phyloP scores from a whole-genome alignment of 805 yeast genomes.

The Priceomyces melissophilus region DNA sequence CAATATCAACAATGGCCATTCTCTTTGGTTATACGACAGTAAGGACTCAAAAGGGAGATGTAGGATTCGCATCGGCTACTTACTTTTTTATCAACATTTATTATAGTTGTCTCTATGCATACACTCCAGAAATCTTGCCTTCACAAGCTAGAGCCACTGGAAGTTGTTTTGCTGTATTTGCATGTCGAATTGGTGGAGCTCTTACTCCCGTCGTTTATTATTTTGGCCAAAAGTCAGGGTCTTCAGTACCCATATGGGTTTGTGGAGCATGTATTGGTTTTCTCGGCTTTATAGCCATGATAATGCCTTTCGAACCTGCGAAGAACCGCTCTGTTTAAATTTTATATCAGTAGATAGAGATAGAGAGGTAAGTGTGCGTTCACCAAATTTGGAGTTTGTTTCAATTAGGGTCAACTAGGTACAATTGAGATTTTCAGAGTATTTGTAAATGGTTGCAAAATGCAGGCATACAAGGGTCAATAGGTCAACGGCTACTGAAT shows the following conservation, averaged over 20 bases:
- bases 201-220: slow-evolving; percentile 39
- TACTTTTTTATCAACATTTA: slow-evolving; percentile 40
- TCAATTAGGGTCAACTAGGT: too few species aligned
- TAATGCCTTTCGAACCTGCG: slow-evolving; percentile 33
- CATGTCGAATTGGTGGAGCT: slow-evolving; percentile 31
- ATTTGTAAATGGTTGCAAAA: too few species aligned
- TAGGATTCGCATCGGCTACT: slow-evolving; percentile 49
- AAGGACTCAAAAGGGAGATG: slow-evolving; percentile 41
- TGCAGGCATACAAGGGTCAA: too few species aligned
- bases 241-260: slow-evolving; percentile 33
- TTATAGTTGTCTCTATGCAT: slow-evolving; percentile 30
- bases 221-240: slow-evolving; percentile 20
- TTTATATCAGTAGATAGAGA: too few species aligned
- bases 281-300: slow-evolving; percentile 28
- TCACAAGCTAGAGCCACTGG: slow-evolving; percentile 36
- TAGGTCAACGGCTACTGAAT: too few species aligned
- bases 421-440: too few species aligned
- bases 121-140: slow-evolving; percentile 38
- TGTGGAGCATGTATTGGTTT: slow-evolving; percentile 34
- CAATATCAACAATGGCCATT: slow-evolving; percentile 51
- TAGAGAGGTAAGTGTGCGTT: too few species aligned
- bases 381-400: too few species aligned
- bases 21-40: slow-evolving; percentile 61
- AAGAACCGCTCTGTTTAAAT: slow-evolving; percentile 22
- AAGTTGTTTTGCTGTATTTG: slow-evolving; percentile 30